Conservation (phyloP, 768 basidiomycete species). For the Peribolospora baueri region DNA sequence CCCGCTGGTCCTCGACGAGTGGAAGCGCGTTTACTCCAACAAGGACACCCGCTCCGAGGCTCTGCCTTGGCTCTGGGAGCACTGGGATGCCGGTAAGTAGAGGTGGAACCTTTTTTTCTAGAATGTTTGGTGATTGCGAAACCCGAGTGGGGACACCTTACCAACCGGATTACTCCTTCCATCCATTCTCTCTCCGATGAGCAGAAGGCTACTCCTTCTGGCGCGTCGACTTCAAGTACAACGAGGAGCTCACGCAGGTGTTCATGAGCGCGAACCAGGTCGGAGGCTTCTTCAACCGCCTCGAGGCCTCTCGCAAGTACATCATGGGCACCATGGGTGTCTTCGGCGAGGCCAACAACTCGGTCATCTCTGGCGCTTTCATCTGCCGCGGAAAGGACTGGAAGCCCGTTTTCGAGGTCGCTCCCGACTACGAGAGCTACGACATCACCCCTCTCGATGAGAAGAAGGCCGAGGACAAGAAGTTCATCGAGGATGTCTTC, state of each 20-base stretch:
- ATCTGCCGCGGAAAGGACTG: constrained; percentile 59
- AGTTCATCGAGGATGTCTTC: constrained; percentile 73
- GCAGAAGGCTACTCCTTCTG: neutral
- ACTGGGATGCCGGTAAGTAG: no score
- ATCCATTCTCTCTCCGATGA: no score
- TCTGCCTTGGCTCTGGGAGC: neutral
- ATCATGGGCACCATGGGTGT: constrained; percentile 84
- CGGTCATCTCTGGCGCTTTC: constrained; percentile 53
- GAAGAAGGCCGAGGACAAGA: constrained; percentile 45
- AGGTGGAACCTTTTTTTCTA: no score
- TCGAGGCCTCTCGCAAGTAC: constrained; percentile 92
- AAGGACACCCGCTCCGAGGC: constrained; percentile 45
- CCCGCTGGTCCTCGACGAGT: constrained; percentile 36
- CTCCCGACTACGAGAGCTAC: constrained; percentile 85
- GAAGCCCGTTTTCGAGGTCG: constrained; percentile 44
- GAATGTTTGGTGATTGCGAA: neutral
- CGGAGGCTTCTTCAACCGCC: constrained; percentile 83
- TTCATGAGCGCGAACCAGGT: constrained; percentile 94
- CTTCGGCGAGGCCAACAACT: constrained; percentile 53
- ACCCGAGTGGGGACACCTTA: neutral
- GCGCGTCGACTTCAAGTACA: constrained; percentile 93
- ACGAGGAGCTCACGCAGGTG: constrained; percentile 60
- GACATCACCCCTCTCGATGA: constrained; percentile 46
- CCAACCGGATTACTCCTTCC: constrained; percentile 10
- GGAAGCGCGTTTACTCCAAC: constrained; percentile 97